These are phyloP conservation scores for Chlorella ohadii DNA, from an alignment of 139 green algal species.

Conservation along the genomic window DNA sequence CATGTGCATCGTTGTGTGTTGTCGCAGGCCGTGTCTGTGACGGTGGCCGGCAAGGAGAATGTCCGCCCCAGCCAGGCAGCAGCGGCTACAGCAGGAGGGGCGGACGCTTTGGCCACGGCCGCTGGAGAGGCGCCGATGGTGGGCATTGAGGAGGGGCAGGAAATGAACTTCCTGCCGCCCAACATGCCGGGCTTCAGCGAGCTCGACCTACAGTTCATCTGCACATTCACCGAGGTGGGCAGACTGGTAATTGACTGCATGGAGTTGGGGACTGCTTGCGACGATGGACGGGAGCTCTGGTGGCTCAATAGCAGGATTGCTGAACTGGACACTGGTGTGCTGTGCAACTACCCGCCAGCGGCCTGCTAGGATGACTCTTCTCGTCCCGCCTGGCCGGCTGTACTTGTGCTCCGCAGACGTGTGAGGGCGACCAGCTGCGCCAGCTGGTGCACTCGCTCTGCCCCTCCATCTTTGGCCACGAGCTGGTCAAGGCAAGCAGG, in stretches of 20 bases:
- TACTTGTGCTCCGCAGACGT: constrained; percentile 60
- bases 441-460: constrained; percentile 88
- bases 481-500: constrained; percentile 82
- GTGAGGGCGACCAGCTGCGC: constrained; percentile 72
- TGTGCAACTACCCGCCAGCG: too few relatives aligned
- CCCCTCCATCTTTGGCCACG: constrained; percentile 90
- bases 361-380: too few relatives aligned
- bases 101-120: not conserved
- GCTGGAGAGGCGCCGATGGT: not conserved
- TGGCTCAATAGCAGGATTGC: too few relatives aligned
- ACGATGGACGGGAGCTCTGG: too few relatives aligned
- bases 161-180: constrained; percentile 29
- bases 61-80: not conserved
- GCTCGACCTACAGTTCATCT: constrained; percentile 88
- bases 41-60: constrained; percentile 10
- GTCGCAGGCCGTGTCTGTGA: constrained; percentile 74
- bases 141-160: not conserved
- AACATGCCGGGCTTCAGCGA: constrained; percentile 59
- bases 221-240: constrained; percentile 73
- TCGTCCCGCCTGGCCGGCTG: too few relatives aligned
- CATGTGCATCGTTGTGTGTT: too few relatives aligned
- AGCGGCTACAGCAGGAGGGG: not conserved
- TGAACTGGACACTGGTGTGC: too few relatives aligned
- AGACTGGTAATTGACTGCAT: too few relatives aligned
- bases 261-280: too few relatives aligned